Conservation (phyloP, 148 eudicot species). For the Rhododendron molle region DNA sequence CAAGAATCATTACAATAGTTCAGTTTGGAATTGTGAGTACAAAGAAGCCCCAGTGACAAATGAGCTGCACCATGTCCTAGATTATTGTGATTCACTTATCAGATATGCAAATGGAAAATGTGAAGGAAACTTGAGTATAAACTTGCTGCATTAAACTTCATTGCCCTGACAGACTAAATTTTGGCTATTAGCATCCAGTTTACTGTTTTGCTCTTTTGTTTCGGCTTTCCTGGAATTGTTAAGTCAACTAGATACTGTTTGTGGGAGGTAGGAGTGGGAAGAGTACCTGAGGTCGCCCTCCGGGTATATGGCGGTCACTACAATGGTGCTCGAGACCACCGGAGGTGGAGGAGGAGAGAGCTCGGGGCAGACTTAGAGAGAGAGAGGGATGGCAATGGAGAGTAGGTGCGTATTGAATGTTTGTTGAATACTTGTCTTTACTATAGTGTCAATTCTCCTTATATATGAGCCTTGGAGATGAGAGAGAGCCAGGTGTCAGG, state of each 20-base stretch:
- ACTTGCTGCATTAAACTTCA: neutral
- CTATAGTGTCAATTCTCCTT: too few species aligned
- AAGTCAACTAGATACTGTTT: neutral
- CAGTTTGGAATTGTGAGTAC: neutral
- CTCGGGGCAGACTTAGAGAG: too few species aligned
- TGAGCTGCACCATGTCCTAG: neutral
- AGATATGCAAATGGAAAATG: neutral
- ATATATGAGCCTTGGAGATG: too few species aligned
- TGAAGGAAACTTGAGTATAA: neutral
- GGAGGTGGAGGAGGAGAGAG: too few species aligned
- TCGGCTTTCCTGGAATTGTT: neutral
- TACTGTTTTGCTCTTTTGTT: neutral
- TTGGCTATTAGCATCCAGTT: neutral
- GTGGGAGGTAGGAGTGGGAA: too few species aligned
- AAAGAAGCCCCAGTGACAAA: neutral
- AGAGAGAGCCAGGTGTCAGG: too few species aligned
- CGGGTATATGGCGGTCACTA: too few species aligned
- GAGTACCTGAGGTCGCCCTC: too few species aligned
- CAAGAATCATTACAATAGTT: neutral
- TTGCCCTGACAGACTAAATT: neutral
- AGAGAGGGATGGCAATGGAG: too few species aligned
- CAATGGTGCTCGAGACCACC: too few species aligned
- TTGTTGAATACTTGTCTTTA: too few species aligned
- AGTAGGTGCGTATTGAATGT: too few species aligned
- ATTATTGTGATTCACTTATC: neutral